Evolutionary conservation across 495 filamentous ascomycete species (phyloP), one percentile per base, ranked within the genome.

Genomic region (Coniosporium apollinis): DNA sequence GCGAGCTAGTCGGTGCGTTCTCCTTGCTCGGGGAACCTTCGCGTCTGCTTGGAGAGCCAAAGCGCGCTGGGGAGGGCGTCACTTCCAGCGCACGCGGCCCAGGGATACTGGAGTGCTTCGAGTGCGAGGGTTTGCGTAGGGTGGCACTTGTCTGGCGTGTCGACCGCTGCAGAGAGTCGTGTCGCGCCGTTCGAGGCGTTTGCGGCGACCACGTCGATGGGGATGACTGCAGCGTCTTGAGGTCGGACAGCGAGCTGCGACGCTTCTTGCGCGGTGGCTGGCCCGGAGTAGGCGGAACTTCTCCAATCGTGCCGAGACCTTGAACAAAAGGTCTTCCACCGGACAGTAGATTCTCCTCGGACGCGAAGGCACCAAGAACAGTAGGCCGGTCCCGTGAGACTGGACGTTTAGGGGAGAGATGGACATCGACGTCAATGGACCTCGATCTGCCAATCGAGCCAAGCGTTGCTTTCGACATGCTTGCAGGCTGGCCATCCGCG

Each of bases 241-340:
- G 60, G 49, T 97, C 89, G 11, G 84, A 92, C 16, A 97, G 57
- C 16, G 87, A 94, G 55, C 85, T 93, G 45, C 89, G 75, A 41
- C 89, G 67, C 59, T 91, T 94, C 58, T 77, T 82, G 45, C 74
- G 66, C 50, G 65, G 39, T 22, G 61, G 47, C 37, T 63, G 70
- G 20, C 46, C 41, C 22, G 37, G 42, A 14, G 49, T 50, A 30
- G 48, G 39, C 15, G 50, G 38, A 33, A 48, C 40, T 46, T 67
- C 66, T 33, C 55, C 57, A 44, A 66, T 64, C 21, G 60, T 58
- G 22, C 46, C 50, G 13, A 67, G 50, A 28, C 39, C 42, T 22
- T 42, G 44, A 19, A 65, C 52, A 42, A 67, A 57, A 11, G 65
- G 56, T 32, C 65, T 67, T 8, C 57, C 60, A 22, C 66, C 63